Base-by-base conservation (phyloP, 176 grass and related monocot species). In the Echinochloa phyllopogon region DNA sequence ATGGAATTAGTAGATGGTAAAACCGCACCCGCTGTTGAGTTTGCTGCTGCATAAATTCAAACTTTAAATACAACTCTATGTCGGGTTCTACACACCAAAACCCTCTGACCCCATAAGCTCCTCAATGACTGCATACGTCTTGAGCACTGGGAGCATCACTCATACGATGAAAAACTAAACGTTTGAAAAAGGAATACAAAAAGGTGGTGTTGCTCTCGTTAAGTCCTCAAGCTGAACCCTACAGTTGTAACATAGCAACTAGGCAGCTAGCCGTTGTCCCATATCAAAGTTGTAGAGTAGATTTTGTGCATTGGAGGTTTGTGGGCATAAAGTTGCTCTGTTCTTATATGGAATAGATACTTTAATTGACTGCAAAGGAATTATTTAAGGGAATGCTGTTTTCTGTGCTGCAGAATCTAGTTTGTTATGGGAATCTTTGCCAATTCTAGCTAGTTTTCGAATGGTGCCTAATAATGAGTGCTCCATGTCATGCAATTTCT, bases 271-370 rank as follows among this genome's bases (percentile, higher is more conserved):
- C 21, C 21, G 0, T 41, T 81, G 45, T 8, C 51, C 57, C 17
- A 5, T 52, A 24, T 4, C 44, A 73, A 86, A 57, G 13, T 72
- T 72, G 42, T 42, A 45, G 40, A 60, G 14, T 68, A 24, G 50
- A 18, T 37, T 64, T 79, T 84, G 9, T 56, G 25, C 53, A 70
- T 50, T 73, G 33, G 43, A 55, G 2, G 10, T 73, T 67, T 62
- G 10, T 74, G 6, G 4, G 12, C 10, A 25, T 17, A 37, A 65
- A 11, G 10, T 72, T 38, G 21, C 15, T 55, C 9, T 47, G 8
- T 69, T 76, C 8, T 15, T 42, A 70, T 10, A 72, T 73, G 57
- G 56, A 2, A 66, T 49, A 50, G 15, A 40, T 58, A 11, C n/a
- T 78, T 11, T 37, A 74, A 5, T 48, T 51, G 20, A 16, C 40